Base-by-base conservation (phyloP, 2,329 filamentous ascomycete genomes). In the Phyllosticta citribraziliensis region DNA sequence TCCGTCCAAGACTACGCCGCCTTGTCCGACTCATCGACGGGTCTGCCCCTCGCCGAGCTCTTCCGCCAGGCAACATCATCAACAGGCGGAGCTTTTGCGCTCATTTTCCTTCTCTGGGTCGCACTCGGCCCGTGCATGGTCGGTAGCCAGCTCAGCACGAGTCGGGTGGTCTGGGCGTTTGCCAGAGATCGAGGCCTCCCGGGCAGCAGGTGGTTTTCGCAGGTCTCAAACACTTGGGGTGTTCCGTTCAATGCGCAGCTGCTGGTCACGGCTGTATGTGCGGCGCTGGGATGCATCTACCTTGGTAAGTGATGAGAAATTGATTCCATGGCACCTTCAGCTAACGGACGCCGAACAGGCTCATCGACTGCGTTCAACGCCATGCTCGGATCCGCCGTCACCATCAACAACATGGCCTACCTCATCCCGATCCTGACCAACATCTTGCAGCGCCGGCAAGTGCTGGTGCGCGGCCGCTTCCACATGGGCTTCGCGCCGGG, bases 1-100 rank as follows among this genome's bases (percentile, higher is more conserved):
- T 78, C 75, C 1, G 76, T 81, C 55, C 77, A 79, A 54, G 75
- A 81, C 65, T 79, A 79, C 56, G 67, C 72, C 51, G 73, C 72
- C 1, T 71, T 83, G 0, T 71, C 76, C 58, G 64, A 64, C n/a
- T 71, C 64, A 0, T 60, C 70, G 6, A 79, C 76, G 6, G 74
- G 74, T 1, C 71, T 79, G 6, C 78, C 78, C 0, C 70, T 79
- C 17, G 71, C 75, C 4, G 78, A 79, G 66, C 72, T 80, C 3
- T 80, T 79, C 67, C 70, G 72, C 10, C 77, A 79, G 64, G 78
- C 75, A 4, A 76, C 75, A 2, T 65, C 69, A 14, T 73, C 72
- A 1, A 70, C 70, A 1, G 75, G 74, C 5, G 78, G 76, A 12
- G 77, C 76, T 1, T 76, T 77, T 40, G 76, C 73, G 6, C 69